Evolutionary conservation across 2,329 filamentous ascomycete species (phyloP).

Genomic region (Teratosphaeria destructans): DNA sequence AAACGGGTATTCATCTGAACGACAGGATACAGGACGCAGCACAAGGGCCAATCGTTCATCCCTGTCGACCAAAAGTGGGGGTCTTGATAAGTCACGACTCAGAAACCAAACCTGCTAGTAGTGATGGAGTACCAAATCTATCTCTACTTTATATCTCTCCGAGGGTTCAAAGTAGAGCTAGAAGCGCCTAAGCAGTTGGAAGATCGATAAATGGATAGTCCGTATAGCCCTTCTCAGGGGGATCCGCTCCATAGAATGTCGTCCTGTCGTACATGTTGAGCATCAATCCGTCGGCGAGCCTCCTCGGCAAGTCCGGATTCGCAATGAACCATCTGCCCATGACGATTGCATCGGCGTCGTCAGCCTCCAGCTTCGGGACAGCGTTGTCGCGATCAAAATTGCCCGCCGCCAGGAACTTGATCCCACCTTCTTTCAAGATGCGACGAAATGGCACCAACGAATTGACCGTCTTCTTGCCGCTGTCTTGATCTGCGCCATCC

Average conservation of each 20-base stretch:
- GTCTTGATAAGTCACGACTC: too few species aligned
- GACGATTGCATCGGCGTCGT: slow-evolving; percentile 33
- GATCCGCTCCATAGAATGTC: not conserved
- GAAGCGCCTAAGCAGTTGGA: not conserved
- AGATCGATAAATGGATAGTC: not conserved
- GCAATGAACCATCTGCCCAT: slow-evolving; percentile 41
- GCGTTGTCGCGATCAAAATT: slow-evolving; percentile 30
- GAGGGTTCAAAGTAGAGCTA: not conserved
- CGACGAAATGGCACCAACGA: slow-evolving; percentile 13
- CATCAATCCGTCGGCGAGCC: slow-evolving; percentile 27
- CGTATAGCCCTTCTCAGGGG: not conserved
- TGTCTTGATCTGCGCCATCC: slow-evolving; percentile 26
- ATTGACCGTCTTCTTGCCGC: not conserved
- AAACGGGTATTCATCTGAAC: not conserved
- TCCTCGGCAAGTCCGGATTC: slow-evolving; percentile 37
- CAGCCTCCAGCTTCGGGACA: slow-evolving; percentile 25
- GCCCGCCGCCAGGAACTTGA: slow-evolving; percentile 30
- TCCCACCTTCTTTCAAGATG: slow-evolving; percentile 16
- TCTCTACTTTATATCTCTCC: not conserved
- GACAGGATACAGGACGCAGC: not conserved
- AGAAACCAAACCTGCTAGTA: not conserved
- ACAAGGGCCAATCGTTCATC: not conserved
- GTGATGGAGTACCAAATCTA: not conserved
- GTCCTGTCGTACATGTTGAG: not conserved
- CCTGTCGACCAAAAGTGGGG: not conserved